phyloP scores from a whole-genome alignment of 257 asterid genomes.

The Ophiorrhiza pumila region DNA sequence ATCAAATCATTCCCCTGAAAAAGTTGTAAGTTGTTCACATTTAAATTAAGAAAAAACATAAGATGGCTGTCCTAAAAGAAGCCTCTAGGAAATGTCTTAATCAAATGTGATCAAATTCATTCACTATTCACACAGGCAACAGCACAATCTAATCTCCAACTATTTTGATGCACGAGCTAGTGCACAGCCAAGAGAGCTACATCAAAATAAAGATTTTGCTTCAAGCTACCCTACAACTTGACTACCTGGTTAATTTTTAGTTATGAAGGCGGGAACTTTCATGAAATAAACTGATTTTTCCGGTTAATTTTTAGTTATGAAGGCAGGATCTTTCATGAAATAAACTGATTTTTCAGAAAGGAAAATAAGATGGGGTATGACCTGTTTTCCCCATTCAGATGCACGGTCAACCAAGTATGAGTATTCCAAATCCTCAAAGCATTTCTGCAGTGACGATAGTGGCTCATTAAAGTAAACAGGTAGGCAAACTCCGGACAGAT shows the following conservation, averaged over 20 bases:
- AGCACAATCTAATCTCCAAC: not conserved
- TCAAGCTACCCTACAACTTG: constrained; percentile 1
- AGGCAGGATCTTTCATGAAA: constrained; percentile 14
- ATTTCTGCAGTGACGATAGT: constrained; percentile 90
- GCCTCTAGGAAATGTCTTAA: not conserved
- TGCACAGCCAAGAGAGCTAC: not conserved
- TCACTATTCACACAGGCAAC: not conserved
- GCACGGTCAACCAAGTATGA: constrained; percentile 91
- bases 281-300: too few relatives aligned
- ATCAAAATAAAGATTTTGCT: not conserved
- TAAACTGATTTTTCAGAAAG: constrained; percentile 19
- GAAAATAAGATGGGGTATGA: constrained; percentile 28
- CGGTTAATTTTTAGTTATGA: too few relatives aligned
- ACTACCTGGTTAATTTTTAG: constrained; percentile 8
- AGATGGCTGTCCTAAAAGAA: not conserved
- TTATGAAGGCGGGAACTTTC: too few relatives aligned
- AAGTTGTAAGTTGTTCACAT: constrained; percentile 15
- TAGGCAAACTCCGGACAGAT: constrained; percentile 97
- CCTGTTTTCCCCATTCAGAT: constrained; percentile 93
- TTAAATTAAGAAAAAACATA: not conserved
- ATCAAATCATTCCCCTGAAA: constrained; percentile 93
- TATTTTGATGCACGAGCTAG: not conserved
- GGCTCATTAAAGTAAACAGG: constrained; percentile 99
- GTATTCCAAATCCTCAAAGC: constrained; percentile 97
- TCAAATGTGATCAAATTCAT: not conserved